Evolutionary conservation across 2,329 filamentous ascomycete species (phyloP).

Genomic region (Magnaporthiopsis poae): DNA sequence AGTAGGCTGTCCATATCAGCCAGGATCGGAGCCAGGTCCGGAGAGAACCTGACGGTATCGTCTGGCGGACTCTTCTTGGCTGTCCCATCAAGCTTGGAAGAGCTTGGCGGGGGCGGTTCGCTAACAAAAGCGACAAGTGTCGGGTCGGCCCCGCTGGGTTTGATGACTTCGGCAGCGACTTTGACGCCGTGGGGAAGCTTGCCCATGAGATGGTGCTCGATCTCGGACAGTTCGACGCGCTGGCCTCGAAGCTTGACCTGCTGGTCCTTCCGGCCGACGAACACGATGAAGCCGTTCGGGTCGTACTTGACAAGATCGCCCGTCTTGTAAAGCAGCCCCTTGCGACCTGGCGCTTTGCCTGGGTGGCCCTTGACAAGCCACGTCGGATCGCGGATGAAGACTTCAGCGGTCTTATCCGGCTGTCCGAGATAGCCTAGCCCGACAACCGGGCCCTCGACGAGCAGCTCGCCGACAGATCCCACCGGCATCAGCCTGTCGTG

Average conservation of each 20-base stretch:
- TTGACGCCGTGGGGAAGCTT: slow-evolving; percentile 15
- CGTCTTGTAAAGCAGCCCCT: slow-evolving; percentile 23
- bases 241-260: slow-evolving; percentile 49
- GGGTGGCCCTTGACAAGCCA: slow-evolving; percentile 4
- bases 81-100: slow-evolving; percentile 3
- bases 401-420: slow-evolving; percentile 3
- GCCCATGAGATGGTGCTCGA: slow-evolving; percentile 11
- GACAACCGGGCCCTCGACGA: slow-evolving; percentile 35
- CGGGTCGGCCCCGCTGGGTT: slow-evolving; percentile 16
- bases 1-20: slow-evolving; percentile 23
- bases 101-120: not conserved
- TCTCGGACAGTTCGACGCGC: slow-evolving; percentile 33
- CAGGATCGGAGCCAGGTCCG: slow-evolving; percentile 22
- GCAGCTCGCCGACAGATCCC: slow-evolving; percentile 24
- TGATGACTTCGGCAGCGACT: slow-evolving; percentile 21
- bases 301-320: slow-evolving; percentile 29
- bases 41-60: not conserved
- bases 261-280: slow-evolving; percentile 40
- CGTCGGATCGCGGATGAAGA: slow-evolving; percentile 6
- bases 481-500: slow-evolving; percentile 20
- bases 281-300: slow-evolving; percentile 26
- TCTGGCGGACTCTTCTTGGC: not conserved
- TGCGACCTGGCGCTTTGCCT: not conserved
- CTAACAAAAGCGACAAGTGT: slow-evolving; percentile 14
- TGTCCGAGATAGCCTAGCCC: slow-evolving; percentile 33